Conservation (phyloP, 148 eudicot species). For the Linanthus parryae region DNA sequence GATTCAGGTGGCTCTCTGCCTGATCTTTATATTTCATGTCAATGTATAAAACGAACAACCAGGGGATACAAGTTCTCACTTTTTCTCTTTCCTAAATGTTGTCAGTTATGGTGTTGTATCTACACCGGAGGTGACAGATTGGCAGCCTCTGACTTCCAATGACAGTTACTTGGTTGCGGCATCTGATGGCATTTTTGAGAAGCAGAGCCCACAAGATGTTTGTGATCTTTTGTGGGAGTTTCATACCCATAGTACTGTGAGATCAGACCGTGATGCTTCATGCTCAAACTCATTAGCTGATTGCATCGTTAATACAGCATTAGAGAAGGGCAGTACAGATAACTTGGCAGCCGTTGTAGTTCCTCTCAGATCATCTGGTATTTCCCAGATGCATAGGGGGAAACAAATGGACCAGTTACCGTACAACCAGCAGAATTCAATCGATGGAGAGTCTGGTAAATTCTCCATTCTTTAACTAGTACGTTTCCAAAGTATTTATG, state of each 20-base stretch:
- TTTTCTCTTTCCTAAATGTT: slow-evolving; percentile 6
- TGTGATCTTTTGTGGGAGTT: slow-evolving; percentile 86
- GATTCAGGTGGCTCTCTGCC: not conserved
- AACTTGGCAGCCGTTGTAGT: slow-evolving; percentile 83
- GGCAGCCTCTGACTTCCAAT: slow-evolving; percentile 75
- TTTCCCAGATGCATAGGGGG: too few species aligned
- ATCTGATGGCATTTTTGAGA: slow-evolving; percentile 94
- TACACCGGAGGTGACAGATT: slow-evolving; percentile 89
- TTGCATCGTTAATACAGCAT: slow-evolving; percentile 66
- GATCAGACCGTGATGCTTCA: slow-evolving; percentile 37
- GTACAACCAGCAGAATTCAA: slow-evolving; percentile 23
- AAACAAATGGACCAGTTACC: too few species aligned
- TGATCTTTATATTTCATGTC: slow-evolving; percentile 3
- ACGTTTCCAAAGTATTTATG: not conserved
- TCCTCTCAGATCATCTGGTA: slow-evolving; percentile 46
- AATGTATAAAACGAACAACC: not conserved
- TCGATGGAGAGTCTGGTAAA: slow-evolving; percentile 32
- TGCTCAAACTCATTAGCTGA: slow-evolving; percentile 73
- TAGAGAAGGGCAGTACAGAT: slow-evolving; percentile 72
- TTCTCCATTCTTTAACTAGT: slow-evolving; percentile 6
- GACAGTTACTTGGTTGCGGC: slow-evolving; percentile 89
- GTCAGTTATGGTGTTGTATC: slow-evolving; percentile 88
- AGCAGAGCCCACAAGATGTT: slow-evolving; percentile 67
- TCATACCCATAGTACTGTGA: slow-evolving; percentile 31
- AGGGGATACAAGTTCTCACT: not conserved